Evolutionary conservation across 306 rosid species (phyloP).

Genomic region (Quercus rubra): DNA sequence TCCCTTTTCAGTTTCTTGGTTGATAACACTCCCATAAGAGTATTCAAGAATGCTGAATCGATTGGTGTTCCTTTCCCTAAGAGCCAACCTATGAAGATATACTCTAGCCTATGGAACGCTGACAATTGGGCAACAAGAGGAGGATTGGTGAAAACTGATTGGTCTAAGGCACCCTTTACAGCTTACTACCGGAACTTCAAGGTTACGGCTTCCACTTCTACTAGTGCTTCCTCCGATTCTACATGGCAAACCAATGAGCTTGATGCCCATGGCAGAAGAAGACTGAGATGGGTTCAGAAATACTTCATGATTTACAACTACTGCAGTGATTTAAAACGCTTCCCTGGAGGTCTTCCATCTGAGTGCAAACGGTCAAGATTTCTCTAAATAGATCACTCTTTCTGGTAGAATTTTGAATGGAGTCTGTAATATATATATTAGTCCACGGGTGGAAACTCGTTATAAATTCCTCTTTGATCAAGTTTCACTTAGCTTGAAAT

Average conservation of each 20-base stretch:
- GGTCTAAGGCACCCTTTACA: conserved; percentile 82
- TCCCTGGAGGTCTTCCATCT: conserved; percentile 62
- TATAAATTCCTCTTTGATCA: background rate
- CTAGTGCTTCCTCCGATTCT: conserved; percentile 35
- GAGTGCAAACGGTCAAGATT: conserved; percentile 52
- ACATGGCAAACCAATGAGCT: conserved; percentile 50
- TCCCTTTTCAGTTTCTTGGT: conserved; percentile 57
- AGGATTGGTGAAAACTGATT: conserved; percentile 76
- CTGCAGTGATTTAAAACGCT: conserved; percentile 69
- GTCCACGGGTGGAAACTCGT: background rate
- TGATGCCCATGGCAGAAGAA: conserved; percentile 63
- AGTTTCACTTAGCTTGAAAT: background rate
- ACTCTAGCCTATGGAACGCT: conserved; percentile 80
- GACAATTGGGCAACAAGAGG: conserved; percentile 90
- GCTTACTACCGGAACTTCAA: conserved; percentile 82
- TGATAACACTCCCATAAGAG: conserved; percentile 71
- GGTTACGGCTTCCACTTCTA: conserved; percentile 27
- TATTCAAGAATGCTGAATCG: conserved; percentile 63
- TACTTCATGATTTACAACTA: conserved; percentile 88
- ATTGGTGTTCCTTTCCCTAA: conserved; percentile 74
- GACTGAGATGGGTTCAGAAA: conserved; percentile 83
- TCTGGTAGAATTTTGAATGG: background rate
- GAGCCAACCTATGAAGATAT: conserved; percentile 67
- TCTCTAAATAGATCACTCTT: background rate
- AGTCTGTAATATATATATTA: background rate